Evolutionary conservation across 179 eudicot species (phyloP).

Genomic region (Beta lomatogona): DNA sequence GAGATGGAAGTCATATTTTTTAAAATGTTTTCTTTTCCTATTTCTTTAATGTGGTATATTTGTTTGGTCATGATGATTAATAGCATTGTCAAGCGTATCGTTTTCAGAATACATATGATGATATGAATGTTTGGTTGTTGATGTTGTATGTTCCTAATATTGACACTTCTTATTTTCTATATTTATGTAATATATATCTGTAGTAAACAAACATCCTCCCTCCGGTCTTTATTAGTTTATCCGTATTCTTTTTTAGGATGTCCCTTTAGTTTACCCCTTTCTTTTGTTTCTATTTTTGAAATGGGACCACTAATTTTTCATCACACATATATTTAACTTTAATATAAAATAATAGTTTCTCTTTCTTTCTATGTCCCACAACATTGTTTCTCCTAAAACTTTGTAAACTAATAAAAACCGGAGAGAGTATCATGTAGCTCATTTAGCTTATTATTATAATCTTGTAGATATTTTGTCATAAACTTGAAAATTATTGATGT

Average conservation of each 20-base stretch:
- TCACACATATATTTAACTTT: too few relatives aligned
- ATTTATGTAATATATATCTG: too few relatives aligned
- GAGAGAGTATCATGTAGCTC: slow-evolving; percentile 4
- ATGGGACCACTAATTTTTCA: too few relatives aligned
- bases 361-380: too few relatives aligned
- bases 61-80: not conserved
- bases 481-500: not conserved
- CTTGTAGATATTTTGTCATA: not conserved
- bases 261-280: too few relatives aligned
- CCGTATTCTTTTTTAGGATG: too few relatives aligned
- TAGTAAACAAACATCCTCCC: not conserved
- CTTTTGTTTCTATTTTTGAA: too few relatives aligned
- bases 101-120: slow-evolving; percentile 4
- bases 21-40: too few relatives aligned
- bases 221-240: too few relatives aligned
- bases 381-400: too few relatives aligned
- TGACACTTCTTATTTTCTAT: not conserved
- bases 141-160: not conserved
- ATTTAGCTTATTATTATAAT: not conserved
- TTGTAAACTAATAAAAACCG: too few relatives aligned
- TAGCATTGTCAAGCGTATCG: not conserved
- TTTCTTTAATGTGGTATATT: not conserved
- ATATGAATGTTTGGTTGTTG: slow-evolving; percentile 15
- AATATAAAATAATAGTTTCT: too few relatives aligned
- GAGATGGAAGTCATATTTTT: slow-evolving; percentile 12